Percentiles rank a stretch among this genome's conserved stretches.
phyloP scores from a whole-genome alignment of 257 asterid species.

The Solanum rostratum region DNA sequence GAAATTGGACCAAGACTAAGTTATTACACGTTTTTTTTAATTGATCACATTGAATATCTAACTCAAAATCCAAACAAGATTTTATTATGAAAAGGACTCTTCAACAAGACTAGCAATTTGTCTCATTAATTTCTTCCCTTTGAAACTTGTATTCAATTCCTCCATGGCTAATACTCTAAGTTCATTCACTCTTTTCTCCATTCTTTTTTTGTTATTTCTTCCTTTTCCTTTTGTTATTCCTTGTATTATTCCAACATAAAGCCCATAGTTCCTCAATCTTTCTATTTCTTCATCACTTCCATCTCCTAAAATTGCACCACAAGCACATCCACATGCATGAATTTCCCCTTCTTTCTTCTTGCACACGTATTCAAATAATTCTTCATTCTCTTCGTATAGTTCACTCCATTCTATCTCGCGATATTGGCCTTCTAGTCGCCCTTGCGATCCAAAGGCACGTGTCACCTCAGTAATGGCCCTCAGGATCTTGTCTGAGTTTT shows the following conservation, averaged over 20 bases:
- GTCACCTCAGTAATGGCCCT: conserved; percentile 43
- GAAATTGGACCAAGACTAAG: neutral
- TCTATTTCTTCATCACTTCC: conserved; percentile 44
- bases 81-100: neutral
- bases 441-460: conserved; percentile 41
- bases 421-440: conserved; percentile 36
- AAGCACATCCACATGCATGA: conserved; percentile 63
- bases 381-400: neutral
- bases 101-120: conserved; percentile 17
- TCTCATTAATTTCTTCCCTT: conserved; percentile 4
- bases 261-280: conserved; percentile 43
- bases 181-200: conserved; percentile 17
- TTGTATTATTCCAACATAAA: conserved; percentile 36
- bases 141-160: conserved; percentile 30
- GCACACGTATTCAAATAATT: conserved; percentile 16
- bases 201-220: neutral
- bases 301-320: conserved; percentile 77
- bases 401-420: conserved; percentile 1
- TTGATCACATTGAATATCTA: neutral
- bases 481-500: conserved; percentile 19
- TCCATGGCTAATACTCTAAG: conserved; percentile 32
- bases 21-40: neutral
- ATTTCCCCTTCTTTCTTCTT: conserved; percentile 47
- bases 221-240: conserved; percentile 25
- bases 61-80: neutral